Conservation (phyloP, 768 basidiomycete species). For the Lepiota brunneoincarnata region DNA sequence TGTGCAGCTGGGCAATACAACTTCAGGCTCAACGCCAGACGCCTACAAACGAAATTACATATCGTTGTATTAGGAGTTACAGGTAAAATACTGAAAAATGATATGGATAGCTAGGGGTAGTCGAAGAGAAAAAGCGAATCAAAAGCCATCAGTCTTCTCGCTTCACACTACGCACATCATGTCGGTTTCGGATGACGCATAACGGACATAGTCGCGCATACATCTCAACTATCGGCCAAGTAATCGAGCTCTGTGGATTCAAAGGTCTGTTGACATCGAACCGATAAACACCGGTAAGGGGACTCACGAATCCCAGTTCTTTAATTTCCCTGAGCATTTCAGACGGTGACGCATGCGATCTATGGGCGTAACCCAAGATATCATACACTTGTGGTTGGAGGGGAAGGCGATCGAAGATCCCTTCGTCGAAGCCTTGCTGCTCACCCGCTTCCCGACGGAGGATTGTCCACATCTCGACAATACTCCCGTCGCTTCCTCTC, state of each 20-base stretch:
- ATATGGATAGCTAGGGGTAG: neutral
- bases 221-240: constrained; percentile 73
- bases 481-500: constrained; percentile 40
- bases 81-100: neutral
- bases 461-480: constrained; percentile 17
- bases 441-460: neutral
- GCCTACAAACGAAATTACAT: neutral
- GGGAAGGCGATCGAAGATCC: constrained; percentile 58
- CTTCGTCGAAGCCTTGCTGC: neutral
- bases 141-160: constrained; percentile 3
- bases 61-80: neutral
- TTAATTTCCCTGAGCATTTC: constrained; percentile 56
- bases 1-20: too few species aligned
- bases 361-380: constrained; percentile 63
- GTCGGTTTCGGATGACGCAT: constrained; percentile 26
- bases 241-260: constrained; percentile 50
- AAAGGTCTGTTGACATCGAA: neutral
- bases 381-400: constrained; percentile 70
- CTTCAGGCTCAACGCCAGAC: neutral
- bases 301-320: constrained; percentile 58
- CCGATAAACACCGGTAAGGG: neutral
- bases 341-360: constrained; percentile 50
- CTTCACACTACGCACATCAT: constrained; percentile 1
- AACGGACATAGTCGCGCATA: constrained; percentile 61
- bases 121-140: neutral